phyloP scores from a whole-genome alignment of 306 rosid genomes.

The Glycine tomentella region DNA sequence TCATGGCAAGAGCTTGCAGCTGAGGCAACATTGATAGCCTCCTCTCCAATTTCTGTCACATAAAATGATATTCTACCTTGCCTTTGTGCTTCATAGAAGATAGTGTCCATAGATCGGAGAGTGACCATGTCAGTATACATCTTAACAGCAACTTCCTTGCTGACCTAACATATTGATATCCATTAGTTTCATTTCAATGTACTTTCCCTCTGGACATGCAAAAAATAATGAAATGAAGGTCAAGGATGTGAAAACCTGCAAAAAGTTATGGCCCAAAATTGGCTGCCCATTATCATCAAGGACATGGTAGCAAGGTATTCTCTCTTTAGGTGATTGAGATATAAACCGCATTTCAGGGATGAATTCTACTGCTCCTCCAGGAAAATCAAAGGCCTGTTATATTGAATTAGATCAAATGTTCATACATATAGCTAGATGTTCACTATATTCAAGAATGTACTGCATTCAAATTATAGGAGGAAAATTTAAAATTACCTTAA shows the following conservation, averaged over 20 bases:
- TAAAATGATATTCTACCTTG: conserved; percentile 94
- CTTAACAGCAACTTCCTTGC: conserved; percentile 66
- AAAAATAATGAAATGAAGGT: not conserved
- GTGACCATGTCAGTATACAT: conserved; percentile 83
- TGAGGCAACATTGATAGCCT: conserved; percentile 85
- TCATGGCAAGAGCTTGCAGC: conserved; percentile 79
- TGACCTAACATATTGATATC: conserved; percentile 55
- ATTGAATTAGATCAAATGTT: conserved; percentile 20
- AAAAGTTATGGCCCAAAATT: conserved; percentile 48
- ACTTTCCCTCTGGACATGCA: conserved; percentile 5
- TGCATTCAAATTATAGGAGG: too few relatives aligned
- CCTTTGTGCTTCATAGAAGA: conserved; percentile 92
- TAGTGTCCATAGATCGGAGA: conserved; percentile 84
- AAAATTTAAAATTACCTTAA: too few relatives aligned
- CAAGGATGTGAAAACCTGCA: conserved; percentile 57
- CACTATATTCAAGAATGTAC: not conserved
- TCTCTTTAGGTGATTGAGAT: conserved; percentile 58
- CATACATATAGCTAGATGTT: not conserved
- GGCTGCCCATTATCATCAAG: conserved; percentile 71
- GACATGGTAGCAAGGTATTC: conserved; percentile 71
- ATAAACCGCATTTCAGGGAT: conserved; percentile 64
- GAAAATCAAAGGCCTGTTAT: conserved; percentile 68
- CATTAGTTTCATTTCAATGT: conserved; percentile 11
- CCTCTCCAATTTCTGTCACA: conserved; percentile 80
- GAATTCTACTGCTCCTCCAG: conserved; percentile 77